Percentiles rank a stretch among this genome's conserved stretches.
Conservation (phyloP, 176 grass and related monocot species). For the Oryza glumipatula region DNA sequence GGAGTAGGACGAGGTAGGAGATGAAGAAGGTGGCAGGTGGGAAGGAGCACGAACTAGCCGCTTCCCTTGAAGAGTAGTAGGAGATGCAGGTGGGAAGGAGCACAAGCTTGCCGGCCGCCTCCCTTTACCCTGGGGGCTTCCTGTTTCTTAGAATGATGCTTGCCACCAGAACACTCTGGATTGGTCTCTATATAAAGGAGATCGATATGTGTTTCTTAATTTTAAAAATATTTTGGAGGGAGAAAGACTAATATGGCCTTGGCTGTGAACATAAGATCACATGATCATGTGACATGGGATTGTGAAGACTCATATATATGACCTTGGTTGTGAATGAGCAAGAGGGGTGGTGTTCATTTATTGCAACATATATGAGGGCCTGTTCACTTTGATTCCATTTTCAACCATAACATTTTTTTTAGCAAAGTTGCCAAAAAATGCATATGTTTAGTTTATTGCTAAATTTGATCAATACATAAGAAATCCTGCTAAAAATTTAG, state of each 20-base stretch:
- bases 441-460: too few species aligned
- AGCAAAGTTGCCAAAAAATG: too few species aligned
- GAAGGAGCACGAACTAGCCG: slow-evolving; percentile 38
- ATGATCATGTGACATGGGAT: too few species aligned
- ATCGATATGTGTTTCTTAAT: neutral
- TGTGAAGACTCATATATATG: too few species aligned
- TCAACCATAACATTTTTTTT: too few species aligned
- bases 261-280: neutral
- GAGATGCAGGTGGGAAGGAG: slow-evolving; percentile 53
- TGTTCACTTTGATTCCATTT: too few species aligned
- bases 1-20: slow-evolving; percentile 38
- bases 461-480: too few species aligned
- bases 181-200: slow-evolving; percentile 64
- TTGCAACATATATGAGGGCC: neutral
- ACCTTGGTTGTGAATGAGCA: neutral
- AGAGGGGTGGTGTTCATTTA: neutral
- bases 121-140: slow-evolving; percentile 24
- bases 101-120: slow-evolving; percentile 39
- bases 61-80: slow-evolving; percentile 20
- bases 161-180: slow-evolving; percentile 58
- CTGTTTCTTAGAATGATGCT: slow-evolving; percentile 47
- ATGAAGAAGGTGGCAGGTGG: slow-evolving; percentile 51
- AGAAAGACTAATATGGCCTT: slow-evolving; percentile 36
- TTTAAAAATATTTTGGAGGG: slow-evolving; percentile 15
- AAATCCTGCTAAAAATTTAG: too few species aligned